phyloP scores from a whole-genome alignment of 345 rosid genomes.

The Anastatica hierochuntica region DNA sequence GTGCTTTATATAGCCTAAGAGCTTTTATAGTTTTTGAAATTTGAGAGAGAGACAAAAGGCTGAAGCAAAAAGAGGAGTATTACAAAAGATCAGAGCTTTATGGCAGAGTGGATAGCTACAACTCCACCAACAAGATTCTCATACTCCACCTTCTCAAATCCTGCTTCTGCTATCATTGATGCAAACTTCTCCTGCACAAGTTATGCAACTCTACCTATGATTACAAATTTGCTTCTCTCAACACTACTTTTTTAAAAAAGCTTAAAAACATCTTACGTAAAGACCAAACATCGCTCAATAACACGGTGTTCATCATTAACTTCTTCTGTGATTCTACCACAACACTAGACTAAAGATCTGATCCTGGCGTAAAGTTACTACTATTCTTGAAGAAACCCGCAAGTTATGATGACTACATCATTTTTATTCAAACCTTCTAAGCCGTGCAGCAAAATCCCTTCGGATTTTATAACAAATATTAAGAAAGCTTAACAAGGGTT shows the following conservation, averaged over 20 bases:
- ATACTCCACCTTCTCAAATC: slow-evolving; percentile 89
- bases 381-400: background rate
- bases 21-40: too few species aligned
- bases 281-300: too few species aligned
- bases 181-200: slow-evolving; percentile 85
- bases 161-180: slow-evolving; percentile 78
- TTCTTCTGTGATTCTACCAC: too few species aligned
- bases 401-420: background rate
- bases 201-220: too few species aligned
- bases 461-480: too few species aligned
- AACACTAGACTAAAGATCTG: too few species aligned
- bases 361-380: too few species aligned
- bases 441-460: background rate
- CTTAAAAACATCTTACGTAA: too few species aligned
- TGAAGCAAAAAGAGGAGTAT: background rate
- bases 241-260: too few species aligned
- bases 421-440: background rate
- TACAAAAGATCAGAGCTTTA: slow-evolving; percentile 38
- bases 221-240: too few species aligned
- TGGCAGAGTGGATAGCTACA: slow-evolving; percentile 79
- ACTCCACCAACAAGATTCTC: slow-evolving; percentile 95
- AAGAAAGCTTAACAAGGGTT: background rate
- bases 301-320: too few species aligned
- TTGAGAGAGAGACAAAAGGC: too few species aligned
- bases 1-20: background rate